Evolutionary conservation across 2,329 filamentous ascomycete genomes (phyloP).

Genomic region (Fusarium pseudograminearum): DNA sequence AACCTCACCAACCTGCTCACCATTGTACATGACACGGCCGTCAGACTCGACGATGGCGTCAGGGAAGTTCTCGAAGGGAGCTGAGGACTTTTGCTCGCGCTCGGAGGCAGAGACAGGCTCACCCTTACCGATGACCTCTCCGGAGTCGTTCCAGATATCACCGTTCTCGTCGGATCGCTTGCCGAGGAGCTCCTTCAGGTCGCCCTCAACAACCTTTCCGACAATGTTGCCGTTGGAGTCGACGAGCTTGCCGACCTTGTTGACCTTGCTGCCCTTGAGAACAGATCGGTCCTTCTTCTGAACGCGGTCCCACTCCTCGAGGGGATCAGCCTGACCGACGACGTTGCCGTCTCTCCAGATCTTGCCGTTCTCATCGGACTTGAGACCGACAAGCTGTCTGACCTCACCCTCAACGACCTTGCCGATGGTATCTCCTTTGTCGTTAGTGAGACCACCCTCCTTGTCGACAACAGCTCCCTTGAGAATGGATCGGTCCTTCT

Average conservation of each 20-base stretch:
- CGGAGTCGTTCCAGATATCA: conserved; percentile 77
- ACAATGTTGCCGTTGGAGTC: conserved; percentile 65
- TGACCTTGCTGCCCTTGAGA: conserved; percentile 67
- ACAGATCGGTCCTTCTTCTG: conserved; percentile 55
- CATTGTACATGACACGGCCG: conserved; percentile 64
- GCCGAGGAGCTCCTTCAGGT: conserved; percentile 72
- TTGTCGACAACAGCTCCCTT: conserved; percentile 56
- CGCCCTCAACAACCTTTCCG: conserved; percentile 73
- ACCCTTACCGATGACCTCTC: conserved; percentile 74
- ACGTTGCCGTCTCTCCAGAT: conserved; percentile 75
- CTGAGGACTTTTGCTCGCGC: conserved; percentile 61
- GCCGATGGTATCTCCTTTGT: conserved; percentile 67
- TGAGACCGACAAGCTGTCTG: conserved; percentile 73
- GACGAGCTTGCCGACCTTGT: conserved; percentile 70
- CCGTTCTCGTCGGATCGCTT: conserved; percentile 74
- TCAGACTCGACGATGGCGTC: conserved; percentile 65
- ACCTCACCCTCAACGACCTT: conserved; percentile 72
- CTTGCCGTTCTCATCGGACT: conserved; percentile 76
- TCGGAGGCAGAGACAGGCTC: conserved; percentile 69
- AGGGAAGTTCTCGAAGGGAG: conserved; percentile 70
- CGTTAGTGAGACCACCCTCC: conserved; percentile 65
- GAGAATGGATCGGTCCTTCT: conserved; percentile 39
- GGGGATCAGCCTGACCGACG: conserved; percentile 75
- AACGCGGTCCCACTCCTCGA: conserved; percentile 64
- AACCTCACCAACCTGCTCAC: conserved; percentile 69